These are phyloP conservation scores for Gymnopilus junonius DNA, from an alignment of 768 basidiomycete species.

Conservation along the genomic window DNA sequence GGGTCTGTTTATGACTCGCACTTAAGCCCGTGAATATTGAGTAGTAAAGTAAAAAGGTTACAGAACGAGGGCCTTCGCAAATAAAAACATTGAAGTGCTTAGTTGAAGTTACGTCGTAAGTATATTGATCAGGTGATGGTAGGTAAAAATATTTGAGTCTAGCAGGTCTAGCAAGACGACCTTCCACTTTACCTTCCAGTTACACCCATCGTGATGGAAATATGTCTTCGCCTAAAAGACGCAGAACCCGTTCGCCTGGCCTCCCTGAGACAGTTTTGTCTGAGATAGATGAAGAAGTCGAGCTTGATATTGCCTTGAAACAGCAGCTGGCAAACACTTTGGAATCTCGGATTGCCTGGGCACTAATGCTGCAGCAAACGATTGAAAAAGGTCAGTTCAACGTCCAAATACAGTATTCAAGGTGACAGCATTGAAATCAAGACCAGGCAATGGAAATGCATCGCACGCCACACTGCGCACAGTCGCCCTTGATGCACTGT, in stretches of 20 bases:
- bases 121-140: neutral
- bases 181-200: neutral
- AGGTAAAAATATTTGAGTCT: too few relatives aligned
- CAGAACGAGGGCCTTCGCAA: too few relatives aligned
- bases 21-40: too few relatives aligned
- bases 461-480: slow-evolving; percentile 37
- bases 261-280: slow-evolving; percentile 15
- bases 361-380: slow-evolving; percentile 42
- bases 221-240: slow-evolving; percentile 16
- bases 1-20: too few relatives aligned
- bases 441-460: slow-evolving; percentile 15
- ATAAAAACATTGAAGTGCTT: too few relatives aligned
- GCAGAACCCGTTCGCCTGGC: neutral
- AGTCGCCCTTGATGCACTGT: slow-evolving; percentile 46
- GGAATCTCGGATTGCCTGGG: slow-evolving; percentile 54
- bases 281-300: slow-evolving; percentile 42
- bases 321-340: slow-evolving; percentile 44
- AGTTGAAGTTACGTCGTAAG: neutral
- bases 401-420: neutral
- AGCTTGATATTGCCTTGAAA: slow-evolving; percentile 51
- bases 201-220: neutral
- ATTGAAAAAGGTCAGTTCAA: slow-evolving; percentile 33
- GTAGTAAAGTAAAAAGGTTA: too few relatives aligned
- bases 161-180: too few relatives aligned
- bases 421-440: neutral